phyloP scores from a whole-genome alignment of 176 grass and related monocot genomes.

The Calamus simplicifolius region DNA sequence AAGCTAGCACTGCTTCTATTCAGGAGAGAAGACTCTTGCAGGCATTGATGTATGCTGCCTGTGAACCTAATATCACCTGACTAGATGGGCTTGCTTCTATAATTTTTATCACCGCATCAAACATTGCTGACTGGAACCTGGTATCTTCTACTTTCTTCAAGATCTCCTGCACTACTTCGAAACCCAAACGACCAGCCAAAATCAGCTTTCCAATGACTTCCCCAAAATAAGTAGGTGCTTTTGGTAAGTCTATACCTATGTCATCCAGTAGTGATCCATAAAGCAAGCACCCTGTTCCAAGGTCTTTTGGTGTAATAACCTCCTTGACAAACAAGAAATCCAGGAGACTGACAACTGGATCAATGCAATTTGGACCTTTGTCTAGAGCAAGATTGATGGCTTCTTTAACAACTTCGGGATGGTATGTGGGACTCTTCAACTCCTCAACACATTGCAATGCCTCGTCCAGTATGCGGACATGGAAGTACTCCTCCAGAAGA shows the following conservation, averaged over 20 bases:
- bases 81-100: constrained; percentile 41
- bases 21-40: constrained; percentile 49
- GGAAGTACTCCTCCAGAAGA: constrained; percentile 93
- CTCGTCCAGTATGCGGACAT: constrained; percentile 70
- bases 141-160: constrained; percentile 70
- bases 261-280: constrained; percentile 74
- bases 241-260: constrained; percentile 88
- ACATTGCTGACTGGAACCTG: constrained; percentile 35
- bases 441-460: constrained; percentile 95
- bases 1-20: not conserved
- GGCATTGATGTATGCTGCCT: constrained; percentile 22
- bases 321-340: constrained; percentile 61
- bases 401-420: constrained; percentile 91
- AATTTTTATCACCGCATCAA: constrained; percentile 33
- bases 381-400: constrained; percentile 83
- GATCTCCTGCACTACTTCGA: constrained; percentile 58
- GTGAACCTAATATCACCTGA: constrained; percentile 50
- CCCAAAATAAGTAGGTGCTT: constrained; percentile 72
- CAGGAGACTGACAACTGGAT: constrained; percentile 55
- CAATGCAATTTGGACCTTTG: constrained; percentile 55
- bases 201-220: constrained; percentile 56
- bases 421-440: constrained; percentile 53
- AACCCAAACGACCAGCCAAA: constrained; percentile 40
- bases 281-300: constrained; percentile 63
- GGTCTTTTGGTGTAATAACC: constrained; percentile 44